These are phyloP conservation scores for Leishmania aethiopica DNA, from an alignment of 208 protist genomes.

Conservation along the genomic window DNA sequence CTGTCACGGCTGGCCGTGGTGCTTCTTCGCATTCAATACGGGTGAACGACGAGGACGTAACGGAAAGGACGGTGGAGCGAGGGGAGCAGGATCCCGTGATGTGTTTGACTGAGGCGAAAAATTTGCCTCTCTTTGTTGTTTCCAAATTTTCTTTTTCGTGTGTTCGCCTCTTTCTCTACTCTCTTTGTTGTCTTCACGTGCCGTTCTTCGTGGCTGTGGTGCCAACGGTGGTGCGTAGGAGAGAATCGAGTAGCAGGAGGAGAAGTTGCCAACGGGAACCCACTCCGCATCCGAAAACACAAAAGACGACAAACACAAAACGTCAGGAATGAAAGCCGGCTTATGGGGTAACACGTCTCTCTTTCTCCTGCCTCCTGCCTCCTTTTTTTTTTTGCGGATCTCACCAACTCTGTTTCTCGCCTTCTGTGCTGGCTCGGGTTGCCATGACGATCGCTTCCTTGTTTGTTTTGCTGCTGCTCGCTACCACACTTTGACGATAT, in stretches of 20 bases:
- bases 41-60: neutral
- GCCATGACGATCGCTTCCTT: neutral
- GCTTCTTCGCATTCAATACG: neutral
- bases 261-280: no score
- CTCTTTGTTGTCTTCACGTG: neutral
- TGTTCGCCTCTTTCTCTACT: neutral
- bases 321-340: neutral
- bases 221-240: neutral
- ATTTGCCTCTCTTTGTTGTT: neutral
- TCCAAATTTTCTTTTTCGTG: neutral
- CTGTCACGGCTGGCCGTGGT: neutral
- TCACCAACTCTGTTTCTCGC: neutral
- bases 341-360: neutral
- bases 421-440: neutral
- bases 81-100: no score
- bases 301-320: neutral
- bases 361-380: neutral
- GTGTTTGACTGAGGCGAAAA: no score
- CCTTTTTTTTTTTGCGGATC: neutral
- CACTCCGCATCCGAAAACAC: neutral
- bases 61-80: neutral
- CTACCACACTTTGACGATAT: no score
- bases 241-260: neutral
- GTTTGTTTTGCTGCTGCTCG: neutral
- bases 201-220: neutral